Conservation (phyloP, 1,284 basidiomycete genomes). For the Marasmius oreades region DNA sequence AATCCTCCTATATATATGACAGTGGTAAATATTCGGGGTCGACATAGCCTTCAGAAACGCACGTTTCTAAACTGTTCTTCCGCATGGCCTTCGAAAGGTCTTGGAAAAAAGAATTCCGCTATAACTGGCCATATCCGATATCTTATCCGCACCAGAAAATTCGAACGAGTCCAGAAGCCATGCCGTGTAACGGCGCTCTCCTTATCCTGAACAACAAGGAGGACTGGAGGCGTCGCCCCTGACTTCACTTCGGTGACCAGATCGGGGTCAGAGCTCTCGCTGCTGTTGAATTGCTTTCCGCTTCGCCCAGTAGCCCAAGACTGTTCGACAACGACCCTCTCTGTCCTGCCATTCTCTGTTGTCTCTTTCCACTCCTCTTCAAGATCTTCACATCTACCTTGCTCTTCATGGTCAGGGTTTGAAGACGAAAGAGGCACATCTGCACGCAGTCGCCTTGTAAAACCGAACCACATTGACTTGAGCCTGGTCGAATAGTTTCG, state of each 20-base stretch:
- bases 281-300: conserved; percentile 1
- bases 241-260: conserved; percentile 8
- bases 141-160: neutral
- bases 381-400: neutral
- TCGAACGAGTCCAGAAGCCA: neutral
- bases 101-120: conserved; percentile 11
- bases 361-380: conserved; percentile 1
- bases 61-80: conserved; percentile 9
- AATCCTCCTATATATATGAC: conserved; percentile 6
- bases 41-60: neutral
- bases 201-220: conserved; percentile 2
- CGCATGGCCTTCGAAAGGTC: conserved; percentile 8
- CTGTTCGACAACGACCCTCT: conserved; percentile 13
- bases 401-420: neutral
- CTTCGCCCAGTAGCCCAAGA: conserved; percentile 7
- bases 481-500: neutral
- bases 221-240: conserved; percentile 3
- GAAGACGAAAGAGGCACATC: neutral
- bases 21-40: neutral
- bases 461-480: neutral
- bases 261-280: conserved; percentile 11
- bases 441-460: neutral
- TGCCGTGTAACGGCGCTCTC: neutral
- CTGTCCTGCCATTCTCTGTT: conserved; percentile 4
- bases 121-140: conserved; percentile 1